A percentile compares a stretch with the other conserved stretches of the same genome.
Evolutionary conservation across 2,329 filamentous ascomycete genomes (phyloP).

Genomic region (Fusarium ambrosium): DNA sequence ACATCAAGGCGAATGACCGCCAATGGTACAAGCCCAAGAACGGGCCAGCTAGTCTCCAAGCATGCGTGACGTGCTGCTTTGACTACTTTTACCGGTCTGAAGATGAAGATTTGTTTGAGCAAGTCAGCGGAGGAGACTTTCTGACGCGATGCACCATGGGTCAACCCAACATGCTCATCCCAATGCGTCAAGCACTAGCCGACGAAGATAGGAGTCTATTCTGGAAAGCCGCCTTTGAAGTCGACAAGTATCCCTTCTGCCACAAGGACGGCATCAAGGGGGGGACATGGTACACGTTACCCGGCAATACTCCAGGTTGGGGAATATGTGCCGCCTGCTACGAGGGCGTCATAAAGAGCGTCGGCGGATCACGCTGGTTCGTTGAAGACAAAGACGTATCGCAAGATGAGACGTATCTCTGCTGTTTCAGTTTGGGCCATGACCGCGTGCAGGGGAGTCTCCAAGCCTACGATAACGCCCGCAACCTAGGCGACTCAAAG

Average conservation of each 20-base stretch:
- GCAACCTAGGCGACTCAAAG: conserved; percentile 44
- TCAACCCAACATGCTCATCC: conserved; percentile 48
- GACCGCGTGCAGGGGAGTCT: conserved; percentile 46
- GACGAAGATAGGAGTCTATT: conserved; percentile 50
- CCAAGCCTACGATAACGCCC: conserved; percentile 43
- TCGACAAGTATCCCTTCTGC: conserved; percentile 50
- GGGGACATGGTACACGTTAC: conserved; percentile 52
- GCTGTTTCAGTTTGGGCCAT: conserved; percentile 53
- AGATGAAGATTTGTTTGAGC: conserved; percentile 43
- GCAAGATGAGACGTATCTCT: conserved; percentile 43
- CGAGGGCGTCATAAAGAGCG: conserved; percentile 48
- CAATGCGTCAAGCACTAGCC: conserved; percentile 49
- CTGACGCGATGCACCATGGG: conserved; percentile 49
- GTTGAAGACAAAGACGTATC: conserved; percentile 32
- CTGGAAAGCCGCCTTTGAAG: conserved; percentile 49
- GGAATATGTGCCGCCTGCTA: conserved; percentile 55
- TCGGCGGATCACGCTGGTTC: conserved; percentile 50
- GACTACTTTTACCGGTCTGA: conserved; percentile 52
- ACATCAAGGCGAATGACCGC: conserved; percentile 38
- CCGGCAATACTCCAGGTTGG: conserved; percentile 50
- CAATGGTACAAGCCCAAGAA: conserved; percentile 52
- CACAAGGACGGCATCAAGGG: conserved; percentile 47
- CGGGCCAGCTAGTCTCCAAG: conserved; percentile 41
- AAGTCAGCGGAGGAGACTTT: conserved; percentile 39
- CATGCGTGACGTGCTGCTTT: conserved; percentile 55